Conservation (phyloP, 1,284 basidiomycete genomes). For the Thelephora terrestris region DNA sequence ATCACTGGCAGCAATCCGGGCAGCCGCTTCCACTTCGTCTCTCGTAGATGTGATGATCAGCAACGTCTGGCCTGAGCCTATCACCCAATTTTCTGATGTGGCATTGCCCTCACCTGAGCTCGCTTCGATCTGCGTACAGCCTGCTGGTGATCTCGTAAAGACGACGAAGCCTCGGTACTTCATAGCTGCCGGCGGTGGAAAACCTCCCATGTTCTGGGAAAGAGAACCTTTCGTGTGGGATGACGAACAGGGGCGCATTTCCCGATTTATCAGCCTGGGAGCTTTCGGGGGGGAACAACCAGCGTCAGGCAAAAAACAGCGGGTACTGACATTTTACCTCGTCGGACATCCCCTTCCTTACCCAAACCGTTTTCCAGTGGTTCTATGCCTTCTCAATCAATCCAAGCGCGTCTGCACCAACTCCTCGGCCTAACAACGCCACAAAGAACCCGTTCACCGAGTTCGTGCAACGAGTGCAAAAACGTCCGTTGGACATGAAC, state of each 20-base stretch:
- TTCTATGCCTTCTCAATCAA: slow-evolving; percentile 70
- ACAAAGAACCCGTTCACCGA: slow-evolving; percentile 68
- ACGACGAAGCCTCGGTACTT: slow-evolving; percentile 70
- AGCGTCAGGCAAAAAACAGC: slow-evolving; percentile 62
- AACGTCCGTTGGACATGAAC: slow-evolving; percentile 42
- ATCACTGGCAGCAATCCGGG: slow-evolving; percentile 61
- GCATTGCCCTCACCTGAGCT: slow-evolving; percentile 39
- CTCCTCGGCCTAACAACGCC: slow-evolving; percentile 48
- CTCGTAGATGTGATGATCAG: slow-evolving; percentile 77
- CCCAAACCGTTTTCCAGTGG: slow-evolving; percentile 35
- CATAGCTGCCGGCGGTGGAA: slow-evolving; percentile 53
- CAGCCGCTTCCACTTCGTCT: slow-evolving; percentile 47
- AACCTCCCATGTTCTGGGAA: slow-evolving; percentile 77
- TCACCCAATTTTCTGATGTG: slow-evolving; percentile 53
- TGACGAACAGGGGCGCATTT: slow-evolving; percentile 55
- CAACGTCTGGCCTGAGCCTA: slow-evolving; percentile 67
- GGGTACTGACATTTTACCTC: slow-evolving; percentile 43
- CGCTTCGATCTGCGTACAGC: slow-evolving; percentile 35
- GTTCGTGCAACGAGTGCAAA: slow-evolving; percentile 27
- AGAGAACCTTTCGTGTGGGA: slow-evolving; percentile 84
- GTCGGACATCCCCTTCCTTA: neutral
- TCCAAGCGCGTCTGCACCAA: slow-evolving; percentile 25
- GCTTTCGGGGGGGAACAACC: slow-evolving; percentile 62
- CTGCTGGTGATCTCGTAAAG: slow-evolving; percentile 59
- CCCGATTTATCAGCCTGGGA: slow-evolving; percentile 77